Conservation (phyloP, 768 basidiomycete species). For the Boletus tylopilopsis region DNA sequence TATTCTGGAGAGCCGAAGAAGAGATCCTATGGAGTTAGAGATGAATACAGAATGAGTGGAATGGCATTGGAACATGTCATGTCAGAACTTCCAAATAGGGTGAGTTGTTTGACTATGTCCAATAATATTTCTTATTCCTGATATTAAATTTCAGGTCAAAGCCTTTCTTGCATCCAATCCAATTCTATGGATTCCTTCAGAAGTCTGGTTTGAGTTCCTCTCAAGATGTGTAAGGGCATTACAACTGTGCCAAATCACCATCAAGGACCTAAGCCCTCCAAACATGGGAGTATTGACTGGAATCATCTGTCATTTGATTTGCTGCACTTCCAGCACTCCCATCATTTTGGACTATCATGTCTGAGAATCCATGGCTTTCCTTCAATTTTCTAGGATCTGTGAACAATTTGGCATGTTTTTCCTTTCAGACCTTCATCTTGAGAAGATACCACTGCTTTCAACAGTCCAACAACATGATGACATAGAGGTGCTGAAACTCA, state of each 20-base stretch:
- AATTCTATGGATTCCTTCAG: slow-evolving; percentile 1
- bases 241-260: not conserved
- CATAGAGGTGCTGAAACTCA: too few species aligned
- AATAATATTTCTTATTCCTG: too few species aligned
- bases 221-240: not conserved
- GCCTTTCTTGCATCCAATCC: too few species aligned
- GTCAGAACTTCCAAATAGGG: not conserved
- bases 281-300: slow-evolving; percentile 10
- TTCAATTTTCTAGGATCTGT: not conserved
- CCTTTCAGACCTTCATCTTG: too few species aligned
- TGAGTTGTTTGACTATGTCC: too few species aligned
- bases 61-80: not conserved
- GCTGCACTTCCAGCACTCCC: too few species aligned
- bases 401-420: slow-evolving; percentile 9
- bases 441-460: too few species aligned
- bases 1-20: not conserved
- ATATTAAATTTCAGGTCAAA: too few species aligned
- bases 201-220: slow-evolving; percentile 7
- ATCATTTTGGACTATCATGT: slow-evolving; percentile 11
- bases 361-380: slow-evolving; percentile 6
- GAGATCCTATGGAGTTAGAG: not conserved
- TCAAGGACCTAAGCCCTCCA: not conserved
- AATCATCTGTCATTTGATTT: slow-evolving; percentile 4
- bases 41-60: not conserved
- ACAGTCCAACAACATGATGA: too few species aligned